phyloP scores from a whole-genome alignment of 345 rosid species.

The Stellera chamaejasme region DNA sequence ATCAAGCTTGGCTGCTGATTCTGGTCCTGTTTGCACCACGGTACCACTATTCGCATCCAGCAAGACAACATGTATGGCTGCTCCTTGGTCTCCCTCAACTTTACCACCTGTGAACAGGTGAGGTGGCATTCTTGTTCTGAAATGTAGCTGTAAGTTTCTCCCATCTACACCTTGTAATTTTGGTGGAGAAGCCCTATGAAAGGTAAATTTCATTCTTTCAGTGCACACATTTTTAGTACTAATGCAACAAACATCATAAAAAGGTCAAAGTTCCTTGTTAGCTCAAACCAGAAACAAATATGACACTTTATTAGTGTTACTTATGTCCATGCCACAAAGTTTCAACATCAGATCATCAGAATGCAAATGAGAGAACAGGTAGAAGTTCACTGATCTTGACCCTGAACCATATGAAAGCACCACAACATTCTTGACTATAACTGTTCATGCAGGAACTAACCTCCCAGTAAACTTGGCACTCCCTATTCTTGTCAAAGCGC shows the following conservation, averaged over 20 bases:
- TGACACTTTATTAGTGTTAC: too few relatives aligned
- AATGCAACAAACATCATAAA: too few relatives aligned
- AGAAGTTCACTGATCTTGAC: neutral
- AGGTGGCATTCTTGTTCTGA: constrained; percentile 82
- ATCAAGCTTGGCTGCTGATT: constrained; percentile 58
- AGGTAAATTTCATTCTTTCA: neutral
- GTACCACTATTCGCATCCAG: constrained; percentile 48
- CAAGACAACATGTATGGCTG: constrained; percentile 72
- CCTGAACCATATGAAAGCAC: neutral
- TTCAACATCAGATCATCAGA: too few relatives aligned
- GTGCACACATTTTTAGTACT: too few relatives aligned
- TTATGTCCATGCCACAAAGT: too few relatives aligned
- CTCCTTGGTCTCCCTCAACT: constrained; percentile 88
- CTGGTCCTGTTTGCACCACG: constrained; percentile 55
- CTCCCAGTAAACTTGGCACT: constrained; percentile 42
- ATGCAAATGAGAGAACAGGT: neutral
- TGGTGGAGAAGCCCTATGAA: constrained; percentile 47
- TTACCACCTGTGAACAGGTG: constrained; percentile 91
- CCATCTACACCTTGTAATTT: constrained; percentile 58
- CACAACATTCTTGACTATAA: neutral
- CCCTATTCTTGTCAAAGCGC: constrained; percentile 69
- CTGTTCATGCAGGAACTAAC: constrained; percentile 22
- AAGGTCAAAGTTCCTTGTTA: too few relatives aligned
- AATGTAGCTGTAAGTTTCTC: constrained; percentile 58
- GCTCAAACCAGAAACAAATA: too few relatives aligned